phyloP scores from a whole-genome alignment of 2,329 filamentous ascomycete genomes.

The Trichoderma harzianum region DNA sequence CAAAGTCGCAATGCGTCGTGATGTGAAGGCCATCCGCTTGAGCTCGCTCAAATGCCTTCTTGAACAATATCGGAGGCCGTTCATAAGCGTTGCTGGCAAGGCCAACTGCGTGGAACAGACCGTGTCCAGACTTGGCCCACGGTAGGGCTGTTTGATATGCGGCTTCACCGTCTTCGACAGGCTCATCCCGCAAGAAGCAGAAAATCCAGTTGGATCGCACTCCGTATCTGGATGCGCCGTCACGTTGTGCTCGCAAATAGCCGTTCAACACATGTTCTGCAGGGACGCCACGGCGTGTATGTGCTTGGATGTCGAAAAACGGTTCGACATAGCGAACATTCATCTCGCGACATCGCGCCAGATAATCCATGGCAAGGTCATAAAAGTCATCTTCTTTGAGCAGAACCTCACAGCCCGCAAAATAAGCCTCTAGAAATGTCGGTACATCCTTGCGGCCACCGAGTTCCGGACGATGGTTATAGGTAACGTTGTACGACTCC shows the following conservation, averaged over 20 bases:
- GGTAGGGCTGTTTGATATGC: constrained; percentile 47
- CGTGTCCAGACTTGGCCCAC: constrained; percentile 36
- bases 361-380: constrained; percentile 68
- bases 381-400: constrained; percentile 66
- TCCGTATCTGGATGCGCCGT: constrained; percentile 58
- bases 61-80: constrained; percentile 44
- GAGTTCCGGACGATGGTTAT: constrained; percentile 38
- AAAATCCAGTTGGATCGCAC: constrained; percentile 64
- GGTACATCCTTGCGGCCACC: constrained; percentile 32
- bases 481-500: constrained; percentile 60
- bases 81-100: constrained; percentile 46
- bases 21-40: constrained; percentile 40
- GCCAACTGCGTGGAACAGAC: constrained; percentile 44
- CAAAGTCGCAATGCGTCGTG: constrained; percentile 51
- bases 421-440: constrained; percentile 70
- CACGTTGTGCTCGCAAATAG: constrained; percentile 54
- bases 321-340: constrained; percentile 71
- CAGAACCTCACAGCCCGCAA: constrained; percentile 69
- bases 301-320: constrained; percentile 79
- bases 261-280: constrained; percentile 62
- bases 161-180: constrained; percentile 66
- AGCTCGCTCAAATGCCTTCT: constrained; percentile 37
- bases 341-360: constrained; percentile 59
- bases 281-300: constrained; percentile 61
- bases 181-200: constrained; percentile 68